These are phyloP conservation scores for Mollisiaceae sp. DNA, from an alignment of 2,329 filamentous ascomycete genomes.

Conservation along the genomic window DNA sequence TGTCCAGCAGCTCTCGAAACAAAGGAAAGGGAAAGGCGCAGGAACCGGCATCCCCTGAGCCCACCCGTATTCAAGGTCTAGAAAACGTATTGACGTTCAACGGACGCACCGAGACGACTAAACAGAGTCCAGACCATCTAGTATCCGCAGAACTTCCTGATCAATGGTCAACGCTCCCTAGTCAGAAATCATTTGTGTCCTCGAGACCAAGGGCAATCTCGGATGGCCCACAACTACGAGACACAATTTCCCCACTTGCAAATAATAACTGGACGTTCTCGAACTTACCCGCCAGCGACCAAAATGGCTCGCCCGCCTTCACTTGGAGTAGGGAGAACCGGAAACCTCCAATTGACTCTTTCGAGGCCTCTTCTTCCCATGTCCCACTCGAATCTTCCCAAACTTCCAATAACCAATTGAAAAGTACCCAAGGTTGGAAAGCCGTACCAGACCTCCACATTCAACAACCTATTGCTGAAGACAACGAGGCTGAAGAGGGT, in stretches of 20 bases:
- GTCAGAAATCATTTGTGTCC: not conserved
- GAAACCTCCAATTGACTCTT: not conserved
- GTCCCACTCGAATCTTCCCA: not conserved
- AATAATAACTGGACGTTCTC: constrained; percentile 67
- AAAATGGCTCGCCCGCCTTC: not conserved
- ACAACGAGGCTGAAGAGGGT: constrained; percentile 18
- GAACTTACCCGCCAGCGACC: constrained; percentile 42
- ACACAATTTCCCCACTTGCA: constrained; percentile 56
- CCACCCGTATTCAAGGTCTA: not conserved
- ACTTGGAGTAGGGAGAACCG: constrained; percentile 1
- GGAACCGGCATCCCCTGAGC: constrained; percentile 7
- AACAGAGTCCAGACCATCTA: not conserved
- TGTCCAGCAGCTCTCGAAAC: constrained; percentile 9
- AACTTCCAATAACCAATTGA: constrained; percentile 7
- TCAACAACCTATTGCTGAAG: constrained; percentile 26
- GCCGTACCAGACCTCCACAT: constrained; percentile 27
- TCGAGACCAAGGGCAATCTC: constrained; percentile 58
- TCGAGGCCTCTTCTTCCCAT: not conserved
- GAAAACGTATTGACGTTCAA: constrained; percentile 4
- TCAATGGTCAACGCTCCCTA: not conserved
- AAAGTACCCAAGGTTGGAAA: constrained; percentile 26
- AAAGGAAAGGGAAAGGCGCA: constrained; percentile 31
- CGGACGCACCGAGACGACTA: too few species aligned
- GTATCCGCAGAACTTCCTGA: not conserved
- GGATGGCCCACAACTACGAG: constrained; percentile 56